Percentiles rank a stretch among this genome's conserved stretches.
Conservation (phyloP, 345 rosid species). For the Murraya koenigii region DNA sequence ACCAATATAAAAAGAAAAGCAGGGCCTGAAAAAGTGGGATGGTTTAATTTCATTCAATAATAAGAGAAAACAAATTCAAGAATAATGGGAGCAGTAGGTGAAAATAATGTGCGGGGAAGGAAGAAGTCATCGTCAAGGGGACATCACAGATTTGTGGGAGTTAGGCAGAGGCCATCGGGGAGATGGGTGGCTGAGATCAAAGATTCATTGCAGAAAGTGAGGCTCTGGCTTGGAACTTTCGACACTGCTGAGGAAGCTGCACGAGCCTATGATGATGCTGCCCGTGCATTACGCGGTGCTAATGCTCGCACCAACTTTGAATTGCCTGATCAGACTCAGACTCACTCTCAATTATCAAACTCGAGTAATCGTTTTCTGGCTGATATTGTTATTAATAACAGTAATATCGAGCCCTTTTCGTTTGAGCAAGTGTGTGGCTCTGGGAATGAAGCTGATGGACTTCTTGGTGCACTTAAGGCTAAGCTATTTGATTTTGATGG, state of each 20-base stretch:
- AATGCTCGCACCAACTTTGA: constrained; percentile 55
- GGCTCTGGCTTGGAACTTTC: constrained; percentile 60
- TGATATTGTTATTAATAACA: not conserved
- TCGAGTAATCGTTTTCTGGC: not conserved
- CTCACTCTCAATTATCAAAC: not conserved
- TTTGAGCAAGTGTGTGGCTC: constrained; percentile 43
- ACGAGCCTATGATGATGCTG: constrained; percentile 52
- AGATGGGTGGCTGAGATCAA: constrained; percentile 67
- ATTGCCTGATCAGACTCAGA: constrained; percentile 20
- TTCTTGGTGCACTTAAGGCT: constrained; percentile 51
- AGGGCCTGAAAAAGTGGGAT: not conserved
- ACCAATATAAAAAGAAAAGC: constrained; percentile 9
- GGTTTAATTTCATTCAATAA: not conserved
- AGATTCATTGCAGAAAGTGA: constrained; percentile 47
- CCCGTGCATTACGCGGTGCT: constrained; percentile 45
- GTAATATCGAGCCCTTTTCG: constrained; percentile 40
- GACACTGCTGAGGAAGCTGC: constrained; percentile 62
- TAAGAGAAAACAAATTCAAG: not conserved
- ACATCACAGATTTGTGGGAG: constrained; percentile 51
- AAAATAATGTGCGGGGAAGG: constrained; percentile 14
- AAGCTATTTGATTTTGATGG: constrained; percentile 47
- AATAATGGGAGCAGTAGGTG: constrained; percentile 19
- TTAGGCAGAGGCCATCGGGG: constrained; percentile 55
- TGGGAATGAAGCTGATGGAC: constrained; percentile 35
- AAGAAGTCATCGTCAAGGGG: constrained; percentile 44